Conservation (phyloP, 768 basidiomycete species). For the Boletus sp. region DNA sequence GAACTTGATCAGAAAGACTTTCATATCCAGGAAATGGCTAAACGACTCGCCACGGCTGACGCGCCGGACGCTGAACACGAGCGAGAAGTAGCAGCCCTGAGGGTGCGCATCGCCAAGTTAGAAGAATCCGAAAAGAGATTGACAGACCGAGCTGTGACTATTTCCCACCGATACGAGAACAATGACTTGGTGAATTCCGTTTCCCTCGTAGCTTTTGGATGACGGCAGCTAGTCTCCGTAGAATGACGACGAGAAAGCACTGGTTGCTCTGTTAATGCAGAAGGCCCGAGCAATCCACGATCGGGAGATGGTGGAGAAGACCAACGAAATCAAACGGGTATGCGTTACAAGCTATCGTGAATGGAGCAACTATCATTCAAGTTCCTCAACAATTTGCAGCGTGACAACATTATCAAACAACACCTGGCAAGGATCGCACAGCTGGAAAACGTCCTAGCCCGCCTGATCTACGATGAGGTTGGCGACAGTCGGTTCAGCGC, state of each 20-base stretch:
- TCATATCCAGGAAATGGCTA: slow-evolving; percentile 19
- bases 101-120: slow-evolving; percentile 24
- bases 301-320: slow-evolving; percentile 51
- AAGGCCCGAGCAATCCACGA: slow-evolving; percentile 49
- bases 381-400: slow-evolving; percentile 33
- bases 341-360: slow-evolving; percentile 12
- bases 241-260: slow-evolving; percentile 50
- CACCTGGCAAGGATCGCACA: slow-evolving; percentile 44
- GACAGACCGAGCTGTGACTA: slow-evolving; percentile 25
- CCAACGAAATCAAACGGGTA: slow-evolving; percentile 56
- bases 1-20: slow-evolving; percentile 24
- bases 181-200: slow-evolving; percentile 45
- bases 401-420: slow-evolving; percentile 45
- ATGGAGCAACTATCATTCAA: slow-evolving; percentile 6
- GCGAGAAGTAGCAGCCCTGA: slow-evolving; percentile 25
- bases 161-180: slow-evolving; percentile 41
- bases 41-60: slow-evolving; percentile 25
- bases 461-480: slow-evolving; percentile 39
- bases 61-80: slow-evolving; percentile 23
- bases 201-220: slow-evolving; percentile 3
- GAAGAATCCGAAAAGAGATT: slow-evolving; percentile 31
- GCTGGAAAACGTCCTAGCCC: slow-evolving; percentile 47
- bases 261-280: slow-evolving; percentile 45
- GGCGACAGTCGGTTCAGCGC: slow-evolving; percentile 10
- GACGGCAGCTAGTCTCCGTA: slow-evolving; percentile 25